A percentile compares a stretch with the other conserved stretches of the same genome.
Evolutionary conservation across 1,139 yeast species (phyloP).

Genomic region (Pneumocystis wakefieldiae): DNA sequence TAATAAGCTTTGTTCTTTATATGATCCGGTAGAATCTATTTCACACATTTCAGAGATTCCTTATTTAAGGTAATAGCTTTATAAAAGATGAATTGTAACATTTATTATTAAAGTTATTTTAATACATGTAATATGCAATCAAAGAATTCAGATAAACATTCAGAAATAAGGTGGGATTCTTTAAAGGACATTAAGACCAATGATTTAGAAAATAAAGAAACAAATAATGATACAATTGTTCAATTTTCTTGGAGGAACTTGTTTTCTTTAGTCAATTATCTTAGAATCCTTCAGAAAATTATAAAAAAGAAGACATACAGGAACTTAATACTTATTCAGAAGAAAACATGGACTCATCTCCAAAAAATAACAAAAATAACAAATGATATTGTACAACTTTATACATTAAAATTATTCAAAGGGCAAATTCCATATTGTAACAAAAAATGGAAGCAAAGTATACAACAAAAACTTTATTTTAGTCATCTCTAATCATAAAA

Average conservation of each 20-base stretch:
- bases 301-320: constrained; percentile 28
- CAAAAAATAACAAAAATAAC: constrained; percentile 31
- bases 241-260: constrained; percentile 22
- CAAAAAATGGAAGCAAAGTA: constrained; percentile 75
- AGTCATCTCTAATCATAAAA: not conserved
- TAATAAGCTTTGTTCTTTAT: constrained; percentile 27
- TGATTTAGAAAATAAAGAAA: not conserved
- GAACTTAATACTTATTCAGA: constrained; percentile 28
- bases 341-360: constrained; percentile 25
- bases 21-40: constrained; percentile 23
- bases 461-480: not conserved
- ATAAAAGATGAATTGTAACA: not conserved
- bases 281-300: constrained; percentile 24
- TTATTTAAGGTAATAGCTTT: constrained; percentile 20
- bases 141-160: not conserved
- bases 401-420: constrained; percentile 59
- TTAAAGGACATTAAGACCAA: not conserved
- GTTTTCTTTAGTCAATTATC: constrained; percentile 23
- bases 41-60: constrained; percentile 26
- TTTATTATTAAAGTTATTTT: not conserved
- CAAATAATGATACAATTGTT: not conserved
- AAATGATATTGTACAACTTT: constrained; percentile 48
- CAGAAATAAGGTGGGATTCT: not conserved
- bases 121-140: not conserved
- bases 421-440: constrained; percentile 83